Conservation (phyloP, 2,329 filamentous ascomycete genomes). For the Ophiostoma sp. region DNA sequence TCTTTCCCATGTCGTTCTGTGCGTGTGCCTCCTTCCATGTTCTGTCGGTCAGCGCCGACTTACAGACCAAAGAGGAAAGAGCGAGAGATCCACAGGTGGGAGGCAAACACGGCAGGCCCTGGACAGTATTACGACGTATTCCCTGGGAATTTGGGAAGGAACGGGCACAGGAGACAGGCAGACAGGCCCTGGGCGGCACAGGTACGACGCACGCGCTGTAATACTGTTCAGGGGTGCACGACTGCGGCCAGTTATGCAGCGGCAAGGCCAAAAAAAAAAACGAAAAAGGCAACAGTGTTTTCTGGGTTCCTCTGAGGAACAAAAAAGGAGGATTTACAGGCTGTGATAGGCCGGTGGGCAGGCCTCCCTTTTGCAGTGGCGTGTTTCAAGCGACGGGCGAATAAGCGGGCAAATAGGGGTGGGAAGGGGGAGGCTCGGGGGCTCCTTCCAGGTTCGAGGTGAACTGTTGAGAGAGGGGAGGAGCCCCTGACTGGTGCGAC, state of each 20-base stretch:
- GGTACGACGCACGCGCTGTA: slow-evolving; percentile 8
- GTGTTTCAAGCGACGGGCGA: slow-evolving; percentile 24
- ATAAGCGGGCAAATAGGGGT: slow-evolving; percentile 11
- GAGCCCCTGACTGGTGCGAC: slow-evolving; percentile 17
- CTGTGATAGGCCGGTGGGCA: slow-evolving; percentile 18
- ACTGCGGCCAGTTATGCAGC: slow-evolving; percentile 27
- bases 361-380: slow-evolving; percentile 23
- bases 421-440: neutral
- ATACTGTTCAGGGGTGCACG: neutral
- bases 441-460: neutral
- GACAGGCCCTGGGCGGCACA: neutral
- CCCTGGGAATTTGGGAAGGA: slow-evolving; percentile 1
- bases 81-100: neutral
- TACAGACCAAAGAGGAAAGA: slow-evolving; percentile 23
- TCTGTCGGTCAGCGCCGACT: slow-evolving; percentile 6
- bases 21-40: neutral
- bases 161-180: neutral
- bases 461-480: neutral
- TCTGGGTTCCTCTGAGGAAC: neutral
- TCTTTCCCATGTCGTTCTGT: neutral
- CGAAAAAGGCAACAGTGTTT: neutral
- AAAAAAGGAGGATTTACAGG: neutral
- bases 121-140: neutral
- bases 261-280: slow-evolving; percentile 1
- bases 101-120: neutral